Evolutionary conservation across 2,329 filamentous ascomycete genomes (phyloP), one percentile per base, ranked within the genome.

Genomic region (Aspergillus hiratsukae): DNA sequence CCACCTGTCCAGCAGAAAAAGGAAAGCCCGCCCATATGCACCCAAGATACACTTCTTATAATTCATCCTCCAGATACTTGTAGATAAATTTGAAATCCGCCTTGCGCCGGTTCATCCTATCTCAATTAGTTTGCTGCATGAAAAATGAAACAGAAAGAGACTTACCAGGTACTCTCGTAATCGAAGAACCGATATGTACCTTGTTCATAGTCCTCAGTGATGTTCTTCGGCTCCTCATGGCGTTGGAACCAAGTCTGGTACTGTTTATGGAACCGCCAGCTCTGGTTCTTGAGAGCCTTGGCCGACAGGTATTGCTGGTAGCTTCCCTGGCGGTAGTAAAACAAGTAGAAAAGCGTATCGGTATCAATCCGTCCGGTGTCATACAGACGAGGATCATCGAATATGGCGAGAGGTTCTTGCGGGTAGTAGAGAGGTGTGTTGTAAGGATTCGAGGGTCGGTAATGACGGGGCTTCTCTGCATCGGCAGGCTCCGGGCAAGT

Each of bases 211-310:
- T 99, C 94, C 75, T 99, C 94, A 0, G 94, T 97, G 69, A 99
- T 99, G 66, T 87, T 92, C 81, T 99, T 99, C 19, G 94, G 94
- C 78, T 99, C 94, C 71, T 99, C 94, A 65, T 99, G 94, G 52
- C 94, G 84, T 75, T 99, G 94, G 70, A 99, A 99, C 94, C 94
- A 99, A 1, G 94, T 99, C 75, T 96, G 94, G 72, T 99, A 99
- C 75, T 97, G 94, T 80, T 99, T 99, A 78, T 99, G 94, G 74
- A 99, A 99, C 55, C 94, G 85, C 94, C 94, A 99, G 75, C 92
- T 97, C 75, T 99, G 94, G 64, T 93, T 90, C 78, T 99, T 99
- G 52, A 99, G 79, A n/a, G 94, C 91, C 76, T 96, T 96, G 14
- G 94, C 94, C 1, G 94, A 91, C 57, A 97, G 82, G 70, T 92